Evolutionary conservation across 2,329 filamentous ascomycete genomes (phyloP).

Genomic region (Botryotinia calthae): DNA sequence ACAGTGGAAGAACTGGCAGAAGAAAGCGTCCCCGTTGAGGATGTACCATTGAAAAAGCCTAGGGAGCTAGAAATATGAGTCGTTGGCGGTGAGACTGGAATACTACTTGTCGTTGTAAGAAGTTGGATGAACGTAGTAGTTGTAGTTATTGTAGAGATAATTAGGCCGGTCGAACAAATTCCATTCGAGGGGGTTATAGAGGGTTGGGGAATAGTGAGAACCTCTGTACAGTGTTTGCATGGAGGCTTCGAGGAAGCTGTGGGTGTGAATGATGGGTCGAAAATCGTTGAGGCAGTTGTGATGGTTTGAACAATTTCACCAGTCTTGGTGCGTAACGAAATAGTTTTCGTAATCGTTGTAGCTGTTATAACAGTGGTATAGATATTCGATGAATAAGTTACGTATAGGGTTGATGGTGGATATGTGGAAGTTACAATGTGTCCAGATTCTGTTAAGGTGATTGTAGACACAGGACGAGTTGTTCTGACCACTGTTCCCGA

Average conservation of each 20-base stretch:
- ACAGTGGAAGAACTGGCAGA: not conserved
- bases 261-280: not conserved
- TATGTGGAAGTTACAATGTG: not conserved
- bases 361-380: slow-evolving; percentile 5
- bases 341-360: slow-evolving; percentile 9
- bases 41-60: not conserved
- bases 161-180: not conserved
- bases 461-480: slow-evolving; percentile 5
- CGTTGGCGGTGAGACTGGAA: not conserved
- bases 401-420: not conserved
- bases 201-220: not conserved
- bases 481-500: not conserved
- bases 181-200: not conserved
- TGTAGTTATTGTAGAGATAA: slow-evolving; percentile 8
- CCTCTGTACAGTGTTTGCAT: not conserved
- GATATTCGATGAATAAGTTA: slow-evolving; percentile 8
- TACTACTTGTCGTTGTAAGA: not conserved
- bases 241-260: not conserved
- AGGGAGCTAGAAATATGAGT: not conserved
- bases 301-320: slow-evolving; percentile 1
- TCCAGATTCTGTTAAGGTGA: slow-evolving; percentile 8
- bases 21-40: not conserved
- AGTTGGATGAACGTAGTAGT: slow-evolving; percentile 13
- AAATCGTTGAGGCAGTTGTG: not conserved
- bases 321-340: not conserved